Evolutionary conservation across 192 early-diverging fungal species (phyloP).

Genomic region (Coemansia sp.): DNA sequence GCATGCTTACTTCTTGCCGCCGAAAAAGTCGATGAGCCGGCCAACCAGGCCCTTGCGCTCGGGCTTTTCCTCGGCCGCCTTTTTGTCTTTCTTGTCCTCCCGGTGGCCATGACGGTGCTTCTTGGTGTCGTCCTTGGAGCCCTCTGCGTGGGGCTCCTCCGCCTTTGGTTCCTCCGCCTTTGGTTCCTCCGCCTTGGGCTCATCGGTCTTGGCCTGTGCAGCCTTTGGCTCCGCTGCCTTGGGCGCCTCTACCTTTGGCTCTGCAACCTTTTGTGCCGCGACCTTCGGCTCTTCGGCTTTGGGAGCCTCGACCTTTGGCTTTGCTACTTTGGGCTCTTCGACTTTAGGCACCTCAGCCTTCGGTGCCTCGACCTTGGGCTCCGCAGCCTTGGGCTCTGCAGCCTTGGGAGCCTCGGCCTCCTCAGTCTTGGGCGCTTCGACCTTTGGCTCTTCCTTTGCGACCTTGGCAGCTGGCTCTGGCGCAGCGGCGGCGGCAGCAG

Average conservation of each 20-base stretch:
- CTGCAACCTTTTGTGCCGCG: not conserved
- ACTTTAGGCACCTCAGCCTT: slow-evolving; percentile 13
- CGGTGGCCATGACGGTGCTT: slow-evolving; percentile 39
- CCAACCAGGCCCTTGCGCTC: slow-evolving; percentile 52
- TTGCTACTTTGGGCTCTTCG: slow-evolving; percentile 6
- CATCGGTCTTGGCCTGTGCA: not conserved
- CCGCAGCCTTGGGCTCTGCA: slow-evolving; percentile 17
- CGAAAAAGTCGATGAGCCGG: slow-evolving; percentile 54
- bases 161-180: not conserved
- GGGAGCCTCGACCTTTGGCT: slow-evolving; percentile 22
- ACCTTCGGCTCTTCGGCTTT: slow-evolving; percentile 18
- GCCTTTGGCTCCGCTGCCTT: not conserved
- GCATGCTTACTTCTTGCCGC: slow-evolving; percentile 39
- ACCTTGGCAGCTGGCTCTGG: not conserved
- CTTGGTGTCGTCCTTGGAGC: slow-evolving; percentile 23
- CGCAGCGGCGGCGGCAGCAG: slow-evolving; percentile 1
- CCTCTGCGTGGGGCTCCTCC: slow-evolving; percentile 5
- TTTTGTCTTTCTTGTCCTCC: slow-evolving; percentile 34
- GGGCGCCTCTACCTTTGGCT: slow-evolving; percentile 13
- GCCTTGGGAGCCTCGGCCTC: slow-evolving; percentile 5
- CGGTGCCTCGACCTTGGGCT: not conserved
- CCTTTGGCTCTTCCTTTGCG: slow-evolving; percentile 12
- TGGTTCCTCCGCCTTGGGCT: no score
- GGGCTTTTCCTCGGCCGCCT: slow-evolving; percentile 31
- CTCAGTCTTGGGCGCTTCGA: slow-evolving; percentile 6